phyloP scores from a whole-genome alignment of 2,329 filamentous ascomycete genomes.

The Paracamarosporium sp. region DNA sequence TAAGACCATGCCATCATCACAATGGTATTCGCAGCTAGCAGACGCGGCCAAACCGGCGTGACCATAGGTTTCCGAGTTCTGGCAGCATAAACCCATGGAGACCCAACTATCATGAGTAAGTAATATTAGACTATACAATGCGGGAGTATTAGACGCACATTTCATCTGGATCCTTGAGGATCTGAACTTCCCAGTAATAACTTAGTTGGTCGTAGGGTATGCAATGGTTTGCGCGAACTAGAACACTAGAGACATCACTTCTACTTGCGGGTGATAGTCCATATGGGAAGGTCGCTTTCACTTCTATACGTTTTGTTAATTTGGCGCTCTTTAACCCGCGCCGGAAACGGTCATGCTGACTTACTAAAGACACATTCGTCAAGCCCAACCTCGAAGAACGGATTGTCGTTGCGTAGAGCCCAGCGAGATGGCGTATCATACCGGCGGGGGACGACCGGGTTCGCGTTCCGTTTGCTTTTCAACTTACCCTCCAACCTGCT shows the following conservation, averaged over 20 bases:
- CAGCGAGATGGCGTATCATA: not conserved
- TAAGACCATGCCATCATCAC: not conserved
- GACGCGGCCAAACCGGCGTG: not conserved
- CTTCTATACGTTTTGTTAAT: not conserved
- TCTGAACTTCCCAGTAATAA: constrained; percentile 6
- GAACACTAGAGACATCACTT: not conserved
- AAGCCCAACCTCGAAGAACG: not conserved
- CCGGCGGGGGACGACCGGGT: too few species aligned
- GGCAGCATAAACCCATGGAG: not conserved
- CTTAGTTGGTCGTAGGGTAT: not conserved
- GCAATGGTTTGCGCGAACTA: constrained; percentile 1
- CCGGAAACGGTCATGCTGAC: not conserved
- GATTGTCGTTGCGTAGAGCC: not conserved
- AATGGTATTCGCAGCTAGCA: not conserved
- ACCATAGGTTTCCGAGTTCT: not conserved
- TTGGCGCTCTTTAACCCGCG: not conserved
- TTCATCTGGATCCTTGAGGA: not conserved
- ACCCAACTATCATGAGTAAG: not conserved
- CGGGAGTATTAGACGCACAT: not conserved
- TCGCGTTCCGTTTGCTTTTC: too few species aligned
- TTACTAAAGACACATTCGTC: not conserved
- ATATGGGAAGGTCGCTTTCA: not conserved
- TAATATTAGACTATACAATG: not conserved
- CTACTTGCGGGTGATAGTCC: not conserved
- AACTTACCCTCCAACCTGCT: too few species aligned